Percentiles rank a stretch among this genome's conserved stretches.
These are phyloP conservation scores for Truncatella angustata DNA, from an alignment of 2,329 filamentous ascomycete genomes.

Conservation along the genomic window DNA sequence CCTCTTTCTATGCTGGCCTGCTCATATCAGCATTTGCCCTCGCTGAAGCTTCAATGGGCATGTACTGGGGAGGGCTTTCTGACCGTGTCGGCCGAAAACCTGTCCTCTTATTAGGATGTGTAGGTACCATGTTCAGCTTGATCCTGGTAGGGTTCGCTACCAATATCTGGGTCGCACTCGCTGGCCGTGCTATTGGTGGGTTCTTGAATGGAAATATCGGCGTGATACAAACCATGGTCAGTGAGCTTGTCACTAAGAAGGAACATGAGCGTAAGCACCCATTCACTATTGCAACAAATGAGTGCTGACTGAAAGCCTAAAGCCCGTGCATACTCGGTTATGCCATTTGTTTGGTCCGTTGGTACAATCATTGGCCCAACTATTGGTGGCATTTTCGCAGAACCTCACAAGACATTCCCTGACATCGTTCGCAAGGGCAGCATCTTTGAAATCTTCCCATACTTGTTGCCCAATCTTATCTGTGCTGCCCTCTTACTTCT, in stretches of 20 bases:
- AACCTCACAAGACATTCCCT: slow-evolving; percentile 74
- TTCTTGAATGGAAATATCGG: slow-evolving; percentile 89
- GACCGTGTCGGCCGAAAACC: slow-evolving; percentile 84
- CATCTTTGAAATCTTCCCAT: slow-evolving; percentile 78
- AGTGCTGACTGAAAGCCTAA: no score
- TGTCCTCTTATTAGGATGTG: slow-evolving; percentile 75
- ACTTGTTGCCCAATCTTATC: slow-evolving; percentile 83
- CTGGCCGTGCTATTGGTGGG: slow-evolving; percentile 74
- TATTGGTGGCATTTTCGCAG: slow-evolving; percentile 83
- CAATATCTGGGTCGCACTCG: slow-evolving; percentile 80
- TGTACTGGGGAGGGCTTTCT: slow-evolving; percentile 84
- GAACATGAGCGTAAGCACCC: slow-evolving; percentile 84
- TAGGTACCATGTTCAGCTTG: slow-evolving; percentile 80
- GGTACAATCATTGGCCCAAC: slow-evolving; percentile 87
- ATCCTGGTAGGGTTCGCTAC: slow-evolving; percentile 78
- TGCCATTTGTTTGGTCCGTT: slow-evolving; percentile 93
- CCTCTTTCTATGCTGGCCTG: slow-evolving; percentile 83
- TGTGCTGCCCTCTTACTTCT: slow-evolving; percentile 74
- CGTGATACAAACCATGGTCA: slow-evolving; percentile 90
- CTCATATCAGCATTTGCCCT: slow-evolving; percentile 85
- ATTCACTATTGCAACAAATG: no score
- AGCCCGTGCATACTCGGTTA: slow-evolving; percentile 84
- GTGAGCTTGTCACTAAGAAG: slow-evolving; percentile 77
- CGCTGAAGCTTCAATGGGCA: slow-evolving; percentile 78
- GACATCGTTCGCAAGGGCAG: slow-evolving; percentile 63